Evolutionary conservation across 768 basidiomycete species (phyloP).

Genomic region (Cyclocybe cylindracea): DNA sequence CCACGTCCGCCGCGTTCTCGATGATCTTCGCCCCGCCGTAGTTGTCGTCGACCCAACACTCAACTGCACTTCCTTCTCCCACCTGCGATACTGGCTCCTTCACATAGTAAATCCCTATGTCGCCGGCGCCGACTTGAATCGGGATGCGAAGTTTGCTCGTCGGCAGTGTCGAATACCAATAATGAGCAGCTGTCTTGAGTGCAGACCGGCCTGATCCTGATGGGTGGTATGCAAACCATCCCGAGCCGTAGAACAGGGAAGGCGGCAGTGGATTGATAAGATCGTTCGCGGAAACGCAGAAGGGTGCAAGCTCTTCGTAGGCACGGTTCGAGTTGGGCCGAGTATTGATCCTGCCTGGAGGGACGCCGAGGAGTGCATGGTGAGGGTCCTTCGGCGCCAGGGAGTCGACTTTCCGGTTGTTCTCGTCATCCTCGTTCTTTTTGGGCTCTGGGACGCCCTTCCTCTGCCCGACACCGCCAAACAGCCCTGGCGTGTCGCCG

Average conservation of each 20-base stretch:
- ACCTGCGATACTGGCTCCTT: conserved; percentile 62
- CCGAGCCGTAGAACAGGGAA: conserved; percentile 89
- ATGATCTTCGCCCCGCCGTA: conserved; percentile 73
- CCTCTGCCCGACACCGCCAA: conserved; percentile 83
- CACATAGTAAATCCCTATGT: conserved; percentile 90
- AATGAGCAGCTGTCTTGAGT: conserved; percentile 71
- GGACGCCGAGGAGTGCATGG: conserved; percentile 52
- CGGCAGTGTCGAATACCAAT: conserved; percentile 91
- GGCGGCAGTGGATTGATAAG: conserved; percentile 96
- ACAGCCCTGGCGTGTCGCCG: conserved; percentile 60
- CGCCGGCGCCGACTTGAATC: conserved; percentile 83
- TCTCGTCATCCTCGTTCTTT: conserved; percentile 28
- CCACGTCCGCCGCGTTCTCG: conserved; percentile 72
- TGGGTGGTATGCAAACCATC: conserved; percentile 85
- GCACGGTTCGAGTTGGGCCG: conserved; percentile 52
- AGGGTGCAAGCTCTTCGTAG: conserved; percentile 88
- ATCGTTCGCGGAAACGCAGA: conserved; percentile 96
- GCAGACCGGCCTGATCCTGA: conserved; percentile 36
- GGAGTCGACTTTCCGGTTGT: conserved; percentile 9
- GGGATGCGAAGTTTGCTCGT: conserved; percentile 83
- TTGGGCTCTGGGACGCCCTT: conserved; percentile 68
- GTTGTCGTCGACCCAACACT: conserved; percentile 99
- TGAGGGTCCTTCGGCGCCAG: conserved; percentile 10
- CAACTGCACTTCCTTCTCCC: conserved; percentile 66
- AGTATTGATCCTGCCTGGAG: conserved; percentile 70